Conservation (phyloP, 2,329 filamentous ascomycete species). For the Talaromyces sp. region DNA sequence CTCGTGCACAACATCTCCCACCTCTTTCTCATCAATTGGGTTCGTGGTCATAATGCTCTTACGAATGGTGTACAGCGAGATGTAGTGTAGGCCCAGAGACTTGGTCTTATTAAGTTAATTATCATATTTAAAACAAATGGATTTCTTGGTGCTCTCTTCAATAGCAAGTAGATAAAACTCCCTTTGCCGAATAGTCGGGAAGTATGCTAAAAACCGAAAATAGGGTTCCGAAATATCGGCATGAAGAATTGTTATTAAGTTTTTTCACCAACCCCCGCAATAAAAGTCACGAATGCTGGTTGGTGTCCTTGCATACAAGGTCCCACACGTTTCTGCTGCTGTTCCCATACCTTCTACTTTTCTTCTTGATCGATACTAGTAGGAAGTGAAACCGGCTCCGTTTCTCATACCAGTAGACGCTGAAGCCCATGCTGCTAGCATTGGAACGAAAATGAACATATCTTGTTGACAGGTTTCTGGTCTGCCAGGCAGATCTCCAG, state of each 20-base stretch:
- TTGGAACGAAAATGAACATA: too few species aligned
- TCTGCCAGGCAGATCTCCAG: too few species aligned
- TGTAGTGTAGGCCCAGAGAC: not conserved
- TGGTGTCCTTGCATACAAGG: not conserved
- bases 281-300: not conserved
- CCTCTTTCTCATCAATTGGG: not conserved
- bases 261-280: not conserved
- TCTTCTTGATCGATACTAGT: too few species aligned
- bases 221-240: not conserved
- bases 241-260: not conserved
- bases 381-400: too few species aligned
- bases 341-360: not conserved
- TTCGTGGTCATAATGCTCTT: not conserved
- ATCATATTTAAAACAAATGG: not conserved
- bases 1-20: not conserved
- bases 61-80: not conserved
- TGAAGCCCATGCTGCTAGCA: too few species aligned
- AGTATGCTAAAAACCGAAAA: not conserved
- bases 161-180: not conserved
- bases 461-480: too few species aligned
- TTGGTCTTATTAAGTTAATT: not conserved
- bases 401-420: too few species aligned
- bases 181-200: not conserved
- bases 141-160: not conserved
- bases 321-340: not conserved